Percentiles rank a stretch among this genome's conserved stretches.
phyloP scores from a whole-genome alignment of 192 early-diverging fungal species.

The Chytriomyces confervae region DNA sequence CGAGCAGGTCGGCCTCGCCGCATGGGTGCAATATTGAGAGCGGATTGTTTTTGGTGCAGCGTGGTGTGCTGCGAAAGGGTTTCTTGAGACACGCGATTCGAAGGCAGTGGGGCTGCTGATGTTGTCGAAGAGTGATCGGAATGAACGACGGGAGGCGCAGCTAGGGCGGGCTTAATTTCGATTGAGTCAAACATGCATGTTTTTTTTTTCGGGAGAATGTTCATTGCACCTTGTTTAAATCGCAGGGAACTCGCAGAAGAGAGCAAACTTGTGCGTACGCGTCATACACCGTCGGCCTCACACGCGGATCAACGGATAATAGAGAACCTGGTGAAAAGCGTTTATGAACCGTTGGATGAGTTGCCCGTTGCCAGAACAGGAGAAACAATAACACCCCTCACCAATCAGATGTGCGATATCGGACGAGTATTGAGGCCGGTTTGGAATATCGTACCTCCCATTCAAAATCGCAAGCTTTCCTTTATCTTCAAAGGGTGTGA shows the following conservation, averaged over 20 bases:
- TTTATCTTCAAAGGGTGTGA: conserved; percentile 92
- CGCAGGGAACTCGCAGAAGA: conserved; percentile 66
- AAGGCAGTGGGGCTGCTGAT: too few species aligned
- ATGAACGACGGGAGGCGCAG: too few species aligned
- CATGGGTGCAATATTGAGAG: conserved; percentile 77
- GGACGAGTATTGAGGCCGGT: conserved; percentile 60
- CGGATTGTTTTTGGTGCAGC: conserved; percentile 11
- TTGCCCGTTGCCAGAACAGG: not conserved
- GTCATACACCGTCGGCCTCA: conserved; percentile 82
- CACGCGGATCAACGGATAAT: conserved; percentile 75
- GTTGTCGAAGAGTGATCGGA: too few species aligned
- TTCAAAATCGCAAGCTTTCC: conserved; percentile 89
- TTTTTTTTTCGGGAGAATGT: too few species aligned
- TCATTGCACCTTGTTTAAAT: conserved; percentile 65
- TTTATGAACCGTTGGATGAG: not conserved
- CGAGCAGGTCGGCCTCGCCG: conserved; percentile 84
- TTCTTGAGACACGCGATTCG: too few species aligned
- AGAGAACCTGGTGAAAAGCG: conserved; percentile 58
- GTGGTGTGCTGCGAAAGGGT: too few species aligned
- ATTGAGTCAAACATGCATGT: too few species aligned
- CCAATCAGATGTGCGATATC: conserved; percentile 51
- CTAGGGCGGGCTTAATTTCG: too few species aligned
- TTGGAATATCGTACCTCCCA: conserved; percentile 80
- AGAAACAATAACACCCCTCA: conserved; percentile 1
- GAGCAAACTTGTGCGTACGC: conserved; percentile 69